phyloP scores from a whole-genome alignment of 1,284 basidiomycete genomes.

The Lentinula novae-zelandiae region DNA sequence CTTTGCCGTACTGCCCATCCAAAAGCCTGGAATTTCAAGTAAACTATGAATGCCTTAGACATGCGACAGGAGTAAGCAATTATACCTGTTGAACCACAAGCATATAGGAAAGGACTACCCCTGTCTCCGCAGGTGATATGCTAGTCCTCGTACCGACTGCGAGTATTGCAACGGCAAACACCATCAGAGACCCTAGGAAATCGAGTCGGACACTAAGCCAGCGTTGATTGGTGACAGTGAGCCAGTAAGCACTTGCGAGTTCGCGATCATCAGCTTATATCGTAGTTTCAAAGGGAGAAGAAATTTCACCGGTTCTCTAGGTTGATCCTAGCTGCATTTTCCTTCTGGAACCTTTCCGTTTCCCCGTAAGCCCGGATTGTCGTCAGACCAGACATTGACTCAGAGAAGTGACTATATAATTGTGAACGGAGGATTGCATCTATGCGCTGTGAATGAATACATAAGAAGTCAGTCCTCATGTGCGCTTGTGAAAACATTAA shows the following conservation, averaged over 20 bases:
- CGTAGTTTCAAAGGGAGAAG: too few relatives aligned
- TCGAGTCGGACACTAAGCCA: conserved; percentile 53
- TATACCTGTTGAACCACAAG: conserved; percentile 21
- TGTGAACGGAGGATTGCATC: too few relatives aligned
- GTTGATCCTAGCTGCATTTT: too few relatives aligned
- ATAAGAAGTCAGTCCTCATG: too few relatives aligned
- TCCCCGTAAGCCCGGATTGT: conserved; percentile 41
- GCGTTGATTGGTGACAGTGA: conserved; percentile 56
- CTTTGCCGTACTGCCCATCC: conserved; percentile 28
- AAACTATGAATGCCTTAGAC: too few relatives aligned
- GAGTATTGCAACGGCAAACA: conserved; percentile 71
- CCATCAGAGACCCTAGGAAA: conserved; percentile 68
- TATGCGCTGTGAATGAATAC: too few relatives aligned
- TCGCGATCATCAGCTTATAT: conserved; percentile 47
- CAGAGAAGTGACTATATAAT: conserved; percentile 12
- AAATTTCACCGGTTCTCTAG: too few relatives aligned
- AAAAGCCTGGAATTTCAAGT: too few relatives aligned
- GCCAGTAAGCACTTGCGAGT: conserved; percentile 76
- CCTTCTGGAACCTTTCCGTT: conserved; percentile 23
- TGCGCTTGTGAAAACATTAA: too few relatives aligned
- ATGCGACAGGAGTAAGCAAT: too few relatives aligned
- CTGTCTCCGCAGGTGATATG: conserved; percentile 46
- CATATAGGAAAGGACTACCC: conserved; percentile 63
- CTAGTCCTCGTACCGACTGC: conserved; percentile 44
- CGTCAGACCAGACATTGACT: conserved; percentile 42